Base-by-base conservation (phyloP, 768 basidiomycete genomes). In the Polyporus arcularius region DNA sequence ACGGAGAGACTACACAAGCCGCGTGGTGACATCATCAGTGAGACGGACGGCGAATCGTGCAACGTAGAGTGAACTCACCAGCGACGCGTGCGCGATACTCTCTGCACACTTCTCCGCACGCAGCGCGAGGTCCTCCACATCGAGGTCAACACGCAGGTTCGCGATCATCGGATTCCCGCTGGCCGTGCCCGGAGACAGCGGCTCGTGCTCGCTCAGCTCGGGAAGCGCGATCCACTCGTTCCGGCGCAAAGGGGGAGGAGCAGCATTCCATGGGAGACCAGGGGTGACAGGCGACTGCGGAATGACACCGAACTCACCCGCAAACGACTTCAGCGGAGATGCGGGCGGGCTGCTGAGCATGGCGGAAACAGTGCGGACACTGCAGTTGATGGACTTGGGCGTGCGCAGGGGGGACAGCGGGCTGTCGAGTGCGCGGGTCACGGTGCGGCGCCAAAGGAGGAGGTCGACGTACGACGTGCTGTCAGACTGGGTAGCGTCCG, bases 51-150 rank as follows among this genome's bases (percentile, higher is more conserved):
- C 18, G n/a, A 42, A 30, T 26, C 3, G 8, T 10, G 38, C 2
- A 40, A 35, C 30, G 40, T 14, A 42, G n/a, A 8, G 14, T 30
- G 21, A 26, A 62, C 63, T 51, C 53, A 67, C 66, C 52, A 64
- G 21, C 1, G 66, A 60, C 12, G 66, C 63, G 41, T 57, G 60
- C 26, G 58, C 55, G 40, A 60, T 55, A 16, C 55, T 61, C 42
- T 64, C 66, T 1, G 60, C 46, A 30, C 62, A 64, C 35, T 35
- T 40, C 41, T 67, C 63, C 18, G 63, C 63, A 15, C 63, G 55
- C 32, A 53, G 31, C 28, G 45, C 42, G 40, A 67, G 58, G 49
- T 61, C 52, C 16, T 61, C 57, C 28, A 61, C 49, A 18, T 57
- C 49, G n/a, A 67, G 48, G 28, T 58, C 58, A 5, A 43, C 14